phyloP scores from a whole-genome alignment of 371 early-diverging fungal genomes.

The Mucor mucedo region DNA sequence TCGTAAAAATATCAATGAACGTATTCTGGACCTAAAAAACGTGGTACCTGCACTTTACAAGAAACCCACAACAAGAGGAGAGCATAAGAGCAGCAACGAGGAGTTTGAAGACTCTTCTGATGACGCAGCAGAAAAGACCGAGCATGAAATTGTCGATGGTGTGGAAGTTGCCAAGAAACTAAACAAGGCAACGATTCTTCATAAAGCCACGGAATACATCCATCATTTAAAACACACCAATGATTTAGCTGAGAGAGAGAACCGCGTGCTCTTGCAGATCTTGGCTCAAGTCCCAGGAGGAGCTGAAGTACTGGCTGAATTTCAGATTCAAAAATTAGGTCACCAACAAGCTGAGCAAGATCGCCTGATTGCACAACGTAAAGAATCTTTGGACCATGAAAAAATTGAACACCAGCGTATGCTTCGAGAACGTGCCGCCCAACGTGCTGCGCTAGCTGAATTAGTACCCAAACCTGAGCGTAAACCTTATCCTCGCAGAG shows the following conservation, averaged over 20 bases:
- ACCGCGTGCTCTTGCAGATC: constrained; percentile 51
- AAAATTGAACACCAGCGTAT: constrained; percentile 27
- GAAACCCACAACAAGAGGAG: constrained; percentile 20
- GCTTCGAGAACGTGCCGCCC: constrained; percentile 37
- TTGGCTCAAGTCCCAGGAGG: constrained; percentile 59
- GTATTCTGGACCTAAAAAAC: constrained; percentile 78
- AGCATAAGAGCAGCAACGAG: constrained; percentile 7
- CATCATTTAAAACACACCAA: constrained; percentile 66
- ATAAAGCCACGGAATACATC: constrained; percentile 87
- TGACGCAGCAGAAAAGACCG: constrained; percentile 28
- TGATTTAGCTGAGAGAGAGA: constrained; percentile 51
- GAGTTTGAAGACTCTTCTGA: constrained; percentile 16
- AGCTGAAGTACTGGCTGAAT: constrained; percentile 33
- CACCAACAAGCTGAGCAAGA: constrained; percentile 25
- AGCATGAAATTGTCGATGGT: constrained; percentile 62
- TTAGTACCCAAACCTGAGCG: constrained; percentile 33
- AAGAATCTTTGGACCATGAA: constrained; percentile 31
- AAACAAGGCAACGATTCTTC: constrained; percentile 87
- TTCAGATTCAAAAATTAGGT: constrained; percentile 29
- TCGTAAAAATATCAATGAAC: constrained; percentile 90
- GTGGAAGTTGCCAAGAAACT: constrained; percentile 72
- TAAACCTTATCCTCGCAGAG: constrained; percentile 31
- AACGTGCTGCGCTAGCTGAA: constrained; percentile 36
- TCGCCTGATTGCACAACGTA: constrained; percentile 30
- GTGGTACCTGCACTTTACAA: constrained; percentile 79